Evolutionary conservation across 768 basidiomycete species (phyloP).

Genomic region (Termitomyces eurrhizus): DNA sequence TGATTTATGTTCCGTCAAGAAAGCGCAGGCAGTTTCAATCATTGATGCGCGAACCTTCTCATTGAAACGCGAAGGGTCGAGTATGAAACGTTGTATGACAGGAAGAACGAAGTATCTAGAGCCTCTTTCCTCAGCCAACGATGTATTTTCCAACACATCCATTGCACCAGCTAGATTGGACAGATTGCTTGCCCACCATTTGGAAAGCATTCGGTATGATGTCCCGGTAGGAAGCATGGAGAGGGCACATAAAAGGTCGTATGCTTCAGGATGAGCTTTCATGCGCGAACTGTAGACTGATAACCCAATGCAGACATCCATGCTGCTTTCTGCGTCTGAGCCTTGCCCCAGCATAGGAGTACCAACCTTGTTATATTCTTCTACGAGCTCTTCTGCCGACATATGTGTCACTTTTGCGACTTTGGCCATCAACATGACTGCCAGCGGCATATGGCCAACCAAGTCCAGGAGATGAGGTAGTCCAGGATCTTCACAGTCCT

Average conservation of each 20-base stretch:
- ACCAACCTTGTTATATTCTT: neutral
- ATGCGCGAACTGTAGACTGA: slow-evolving; percentile 14
- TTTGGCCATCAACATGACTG: slow-evolving; percentile 30
- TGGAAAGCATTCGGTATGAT: slow-evolving; percentile 4
- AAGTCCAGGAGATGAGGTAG: slow-evolving; percentile 19
- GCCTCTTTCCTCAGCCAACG: slow-evolving; percentile 1
- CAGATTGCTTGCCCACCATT: slow-evolving; percentile 11
- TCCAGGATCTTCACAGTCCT: slow-evolving; percentile 17
- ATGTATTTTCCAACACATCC: slow-evolving; percentile 1
- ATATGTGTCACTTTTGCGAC: neutral
- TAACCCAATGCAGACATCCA: slow-evolving; percentile 9
- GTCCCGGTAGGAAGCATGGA: slow-evolving; percentile 24
- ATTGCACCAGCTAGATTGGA: slow-evolving; percentile 7
- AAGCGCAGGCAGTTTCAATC: slow-evolving; percentile 11
- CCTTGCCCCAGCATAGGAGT: slow-evolving; percentile 4
- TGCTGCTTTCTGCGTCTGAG: slow-evolving; percentile 3
- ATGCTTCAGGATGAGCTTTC: slow-evolving; percentile 2
- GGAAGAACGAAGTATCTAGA: slow-evolving; percentile 17
- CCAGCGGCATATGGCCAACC: slow-evolving; percentile 28
- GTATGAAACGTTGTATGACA: slow-evolving; percentile 19
- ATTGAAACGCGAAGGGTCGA: slow-evolving; percentile 10
- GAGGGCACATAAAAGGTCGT: slow-evolving; percentile 14
- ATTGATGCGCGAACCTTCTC: slow-evolving; percentile 6
- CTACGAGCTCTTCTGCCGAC: neutral
- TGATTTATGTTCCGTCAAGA: slow-evolving; percentile 12